Base-by-base conservation (phyloP, 2,329 filamentous ascomycete species). In the Aspergillus uvarum region DNA sequence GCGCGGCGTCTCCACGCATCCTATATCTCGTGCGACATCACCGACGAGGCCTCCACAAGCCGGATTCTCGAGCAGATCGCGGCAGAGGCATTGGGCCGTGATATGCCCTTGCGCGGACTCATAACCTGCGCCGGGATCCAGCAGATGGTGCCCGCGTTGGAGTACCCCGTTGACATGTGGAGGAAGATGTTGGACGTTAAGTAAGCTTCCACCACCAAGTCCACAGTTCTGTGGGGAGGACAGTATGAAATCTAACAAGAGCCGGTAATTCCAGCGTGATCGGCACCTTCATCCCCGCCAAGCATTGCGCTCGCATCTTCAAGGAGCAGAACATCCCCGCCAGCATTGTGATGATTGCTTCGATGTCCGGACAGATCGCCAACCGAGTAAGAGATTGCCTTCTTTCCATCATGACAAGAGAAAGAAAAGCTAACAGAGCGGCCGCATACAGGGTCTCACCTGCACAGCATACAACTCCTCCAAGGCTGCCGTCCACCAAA, bases 361-460 rank as follows among this genome's bases (percentile, higher is more conserved):
- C 85, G 65, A 90, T 90, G 87, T 88, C 85, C 65, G 88, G 84
- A 19, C 84, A 82, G 5, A 81, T 90, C 65, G 87, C 87, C 31
- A 90, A 90, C 73, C 79, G 84, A 24, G 70, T 69, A 65, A 42
- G 62, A 54, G 11, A 10, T 6, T 21, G 22, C 31, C n/a, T 21
- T 7, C 22, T 32, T 2, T 35, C 2, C 6, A 19, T 47, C 4
- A 24, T 10, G 26, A 29, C 26, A 29, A 7, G 4, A 5, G 5
- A n/a, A 38, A 2, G 8, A n/a, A 22, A 47, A 21, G 8, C 38
- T 44, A 19, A 44, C 6, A 44, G 16, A 2, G 32, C 32, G 32
- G 12, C 3, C 7, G 5, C 38, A 44, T 6, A 51, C 11, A 87
- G 80, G 86, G 90, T 73, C 59, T 71, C n/a, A 81, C 85, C n/a